phyloP scores from a whole-genome alignment of 805 yeast genomes.

The Candida awuae region DNA sequence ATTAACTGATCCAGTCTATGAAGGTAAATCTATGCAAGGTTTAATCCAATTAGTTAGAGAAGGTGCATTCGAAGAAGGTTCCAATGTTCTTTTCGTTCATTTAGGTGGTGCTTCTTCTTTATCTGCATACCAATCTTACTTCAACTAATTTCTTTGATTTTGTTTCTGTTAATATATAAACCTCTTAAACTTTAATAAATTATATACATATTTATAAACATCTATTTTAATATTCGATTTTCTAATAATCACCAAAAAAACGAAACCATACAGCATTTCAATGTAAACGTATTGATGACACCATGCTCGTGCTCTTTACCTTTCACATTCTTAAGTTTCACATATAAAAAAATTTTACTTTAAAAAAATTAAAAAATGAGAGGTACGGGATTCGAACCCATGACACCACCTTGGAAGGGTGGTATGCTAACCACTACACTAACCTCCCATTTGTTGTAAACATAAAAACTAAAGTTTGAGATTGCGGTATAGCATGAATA shows the following conservation, averaged over 20 bases:
- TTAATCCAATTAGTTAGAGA: conserved; percentile 23
- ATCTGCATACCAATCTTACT: conserved; percentile 25
- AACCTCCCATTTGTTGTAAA: conserved; percentile 48
- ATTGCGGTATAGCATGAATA: not conserved
- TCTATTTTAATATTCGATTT: too few species aligned
- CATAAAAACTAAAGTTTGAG: not conserved
- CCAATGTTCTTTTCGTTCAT: conserved; percentile 27
- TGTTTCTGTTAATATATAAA: not conserved
- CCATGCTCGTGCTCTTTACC: too few species aligned
- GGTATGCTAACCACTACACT: conserved; percentile 89
- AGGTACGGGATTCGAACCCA: conserved; percentile 93
- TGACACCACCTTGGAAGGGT: conserved; percentile 93
- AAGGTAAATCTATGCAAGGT: conserved; percentile 32
- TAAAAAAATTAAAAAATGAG: conserved; percentile 33
- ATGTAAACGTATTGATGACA: too few species aligned
- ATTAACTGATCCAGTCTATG: conserved; percentile 31
- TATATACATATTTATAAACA: too few species aligned
- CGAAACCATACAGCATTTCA: too few species aligned
- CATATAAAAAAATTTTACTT: too few species aligned
- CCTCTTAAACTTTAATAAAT: too few species aligned
- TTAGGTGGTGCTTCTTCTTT: conserved; percentile 30
- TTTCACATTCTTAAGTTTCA: too few species aligned
- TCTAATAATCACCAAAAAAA: too few species aligned
- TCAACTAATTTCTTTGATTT: conserved; percentile 7
- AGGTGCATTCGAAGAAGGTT: conserved; percentile 23